phyloP scores from a whole-genome alignment of 345 rosid species.

The Raphanus sativus region DNA sequence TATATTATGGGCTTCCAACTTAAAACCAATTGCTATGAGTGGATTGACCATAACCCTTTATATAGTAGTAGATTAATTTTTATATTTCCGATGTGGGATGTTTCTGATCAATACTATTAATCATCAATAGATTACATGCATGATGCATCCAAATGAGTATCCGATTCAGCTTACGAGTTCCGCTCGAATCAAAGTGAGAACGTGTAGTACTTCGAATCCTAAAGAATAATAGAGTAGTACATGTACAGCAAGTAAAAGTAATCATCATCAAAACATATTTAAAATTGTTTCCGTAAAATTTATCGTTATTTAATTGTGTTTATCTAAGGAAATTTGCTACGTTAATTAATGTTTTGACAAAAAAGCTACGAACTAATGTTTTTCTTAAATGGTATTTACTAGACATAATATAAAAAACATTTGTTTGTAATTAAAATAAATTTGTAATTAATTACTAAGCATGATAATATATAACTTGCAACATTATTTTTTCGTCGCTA shows the following conservation, averaged over 20 bases:
- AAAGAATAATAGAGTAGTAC: constrained; percentile 1
- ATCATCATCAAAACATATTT: not conserved
- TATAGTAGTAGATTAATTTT: no score
- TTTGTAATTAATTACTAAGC: not conserved
- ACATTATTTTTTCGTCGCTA: not conserved
- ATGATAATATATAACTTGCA: not conserved
- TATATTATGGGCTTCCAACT: no score
- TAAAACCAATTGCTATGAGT: no score
- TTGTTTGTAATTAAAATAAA: not conserved
- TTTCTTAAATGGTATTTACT: not conserved
- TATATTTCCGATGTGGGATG: no score
- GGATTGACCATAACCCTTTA: no score
- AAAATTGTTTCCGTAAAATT: not conserved
- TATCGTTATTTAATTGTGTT: not conserved
- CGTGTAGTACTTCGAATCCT: constrained; percentile 19
- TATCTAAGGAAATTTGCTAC: not conserved
- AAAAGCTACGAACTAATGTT: not conserved
- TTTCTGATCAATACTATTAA: no score
- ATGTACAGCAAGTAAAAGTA: not conserved
- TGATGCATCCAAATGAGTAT: constrained; percentile 12
- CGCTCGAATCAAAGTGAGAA: constrained; percentile 20
- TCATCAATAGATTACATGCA: constrained; percentile 16
- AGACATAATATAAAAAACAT: not conserved
- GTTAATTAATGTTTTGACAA: not conserved
- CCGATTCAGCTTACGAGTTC: constrained; percentile 11